Evolutionary conservation across 768 basidiomycete species (phyloP).

Genomic region (Boletus subparvulus): DNA sequence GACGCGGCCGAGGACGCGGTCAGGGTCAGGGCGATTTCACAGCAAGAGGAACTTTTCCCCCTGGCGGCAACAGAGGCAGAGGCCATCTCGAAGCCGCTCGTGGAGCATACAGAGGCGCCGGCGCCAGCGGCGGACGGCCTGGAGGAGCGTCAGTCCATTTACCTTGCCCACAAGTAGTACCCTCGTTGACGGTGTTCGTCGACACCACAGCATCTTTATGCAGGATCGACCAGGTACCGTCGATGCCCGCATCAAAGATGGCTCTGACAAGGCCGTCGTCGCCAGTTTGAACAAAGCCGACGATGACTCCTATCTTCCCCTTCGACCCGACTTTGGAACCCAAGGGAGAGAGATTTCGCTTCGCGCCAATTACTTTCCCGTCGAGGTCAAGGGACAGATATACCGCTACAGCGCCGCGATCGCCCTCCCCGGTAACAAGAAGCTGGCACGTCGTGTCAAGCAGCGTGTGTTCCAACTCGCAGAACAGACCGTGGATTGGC

Average conservation of each 20-base stretch:
- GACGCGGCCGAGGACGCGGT: slow-evolving; percentile 1
- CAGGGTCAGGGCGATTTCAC: neutral
- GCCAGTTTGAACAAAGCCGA: slow-evolving; percentile 25
- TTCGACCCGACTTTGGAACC: slow-evolving; percentile 46
- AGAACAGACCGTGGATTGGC: slow-evolving; percentile 40
- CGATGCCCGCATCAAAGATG: slow-evolving; percentile 49
- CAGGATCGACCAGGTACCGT: slow-evolving; percentile 43
- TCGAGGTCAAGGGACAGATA: slow-evolving; percentile 38
- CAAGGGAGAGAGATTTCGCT: slow-evolving; percentile 40
- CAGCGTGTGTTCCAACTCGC: slow-evolving; percentile 47
- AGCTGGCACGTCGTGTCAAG: slow-evolving; percentile 36
- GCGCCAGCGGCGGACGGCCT: slow-evolving; percentile 10
- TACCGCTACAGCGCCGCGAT: slow-evolving; percentile 40
- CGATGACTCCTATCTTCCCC: slow-evolving; percentile 34
- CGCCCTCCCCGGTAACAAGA: slow-evolving; percentile 21
- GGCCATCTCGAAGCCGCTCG: neutral
- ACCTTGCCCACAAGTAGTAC: neutral
- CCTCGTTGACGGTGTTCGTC: neutral
- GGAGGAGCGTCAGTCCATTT: slow-evolving; percentile 21
- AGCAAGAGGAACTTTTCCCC: neutral
- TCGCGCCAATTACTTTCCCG: slow-evolving; percentile 51
- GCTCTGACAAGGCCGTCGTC: slow-evolving; percentile 40
- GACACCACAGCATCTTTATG: slow-evolving; percentile 31
- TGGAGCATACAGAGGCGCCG: slow-evolving; percentile 27
- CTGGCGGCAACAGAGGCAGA: neutral